Evolutionary conservation across 2,329 filamentous ascomycete genomes (phyloP), one percentile per base, ranked within the genome.

Genomic region (Clonostachys byssicola): DNA sequence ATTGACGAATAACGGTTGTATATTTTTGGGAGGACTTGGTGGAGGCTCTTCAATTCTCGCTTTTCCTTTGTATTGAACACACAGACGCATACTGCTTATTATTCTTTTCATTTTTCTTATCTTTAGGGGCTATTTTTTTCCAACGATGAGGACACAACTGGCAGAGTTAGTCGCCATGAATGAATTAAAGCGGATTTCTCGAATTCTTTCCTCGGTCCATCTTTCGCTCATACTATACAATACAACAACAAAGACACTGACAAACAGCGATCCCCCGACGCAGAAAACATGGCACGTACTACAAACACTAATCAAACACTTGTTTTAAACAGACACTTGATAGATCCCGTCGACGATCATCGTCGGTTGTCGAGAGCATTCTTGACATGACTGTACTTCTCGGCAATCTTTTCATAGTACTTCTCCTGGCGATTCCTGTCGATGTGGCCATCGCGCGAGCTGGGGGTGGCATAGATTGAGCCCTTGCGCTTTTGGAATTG

Each of bases 401-500:
- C 77, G 16, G 67, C 72, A 54, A 79, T 74, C 57, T 77, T 83
- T 51, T 81, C 78, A 60, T 82, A 77, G 63, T 82, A 86, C 52
- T 78, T 77, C 55, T 78, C 69, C 52, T 76, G 73, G 46, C 78
- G 77, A 60, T 81, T 82, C 49, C 70, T 73, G 56, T 81, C 77
- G 45, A 86, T 69, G 59, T 85, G 81, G 16, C 81, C 82, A 61
- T 87, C 84, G 49, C 83, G 77, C 20, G 80, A 84, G 56, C 71
- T 71, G 3, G 80, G 83, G 9, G 84, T 87, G 42, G 81, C 79
- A 60, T 82, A 85, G 64, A 86, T 84, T 59, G 80, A 85, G 47
- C 83, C 83, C 65, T 84, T 81, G 58, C 80, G 78, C 67, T 85
- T 85, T 64, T 87, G 83, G 68, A 88, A 86, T 42, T 80, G 80